Evolutionary conservation across 2,329 filamentous ascomycete species (phyloP).

Genomic region (Claviceps monticola): DNA sequence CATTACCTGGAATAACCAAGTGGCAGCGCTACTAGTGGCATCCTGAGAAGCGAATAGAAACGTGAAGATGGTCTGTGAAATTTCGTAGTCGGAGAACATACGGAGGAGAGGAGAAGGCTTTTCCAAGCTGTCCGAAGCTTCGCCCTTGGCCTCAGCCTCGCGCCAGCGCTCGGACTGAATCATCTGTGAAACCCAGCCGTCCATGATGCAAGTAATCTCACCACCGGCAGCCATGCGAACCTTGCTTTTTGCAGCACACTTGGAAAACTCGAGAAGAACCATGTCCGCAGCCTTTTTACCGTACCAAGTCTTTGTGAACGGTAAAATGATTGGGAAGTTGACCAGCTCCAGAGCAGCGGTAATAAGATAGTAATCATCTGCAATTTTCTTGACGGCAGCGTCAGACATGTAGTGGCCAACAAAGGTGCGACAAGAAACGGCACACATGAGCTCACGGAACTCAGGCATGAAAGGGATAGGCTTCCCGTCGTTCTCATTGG

Average conservation of each 20-base stretch:
- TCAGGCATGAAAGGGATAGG: constrained; percentile 78
- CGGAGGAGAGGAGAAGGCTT: constrained; percentile 77
- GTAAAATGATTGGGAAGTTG: constrained; percentile 94
- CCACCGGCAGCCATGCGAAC: constrained; percentile 82
- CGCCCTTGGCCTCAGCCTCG: constrained; percentile 60
- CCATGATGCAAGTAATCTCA: constrained; percentile 82
- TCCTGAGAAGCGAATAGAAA: constrained; percentile 97
- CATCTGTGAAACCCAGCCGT: constrained; percentile 85
- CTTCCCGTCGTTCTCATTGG: constrained; percentile 56
- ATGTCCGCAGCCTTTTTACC: constrained; percentile 92
- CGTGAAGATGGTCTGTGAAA: constrained; percentile 85
- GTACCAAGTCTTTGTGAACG: constrained; percentile 92
- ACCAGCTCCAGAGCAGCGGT: constrained; percentile 92
- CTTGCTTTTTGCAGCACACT: constrained; percentile 88
- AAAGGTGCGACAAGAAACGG: constrained; percentile 91
- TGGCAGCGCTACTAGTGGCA: constrained; percentile 83
- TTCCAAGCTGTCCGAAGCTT: constrained; percentile 51
- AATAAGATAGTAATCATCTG: constrained; percentile 93
- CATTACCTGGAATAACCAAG: constrained; percentile 90
- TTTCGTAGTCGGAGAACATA: constrained; percentile 81
- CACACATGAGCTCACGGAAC: constrained; percentile 91
- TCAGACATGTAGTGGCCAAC: constrained; percentile 91
- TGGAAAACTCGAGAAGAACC: constrained; percentile 77
- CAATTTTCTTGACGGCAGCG: constrained; percentile 81
- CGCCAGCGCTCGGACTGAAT: constrained; percentile 72